phyloP scores from a whole-genome alignment of 108 stramenopile genomes.

The Stephanodiscus triporus region DNA sequence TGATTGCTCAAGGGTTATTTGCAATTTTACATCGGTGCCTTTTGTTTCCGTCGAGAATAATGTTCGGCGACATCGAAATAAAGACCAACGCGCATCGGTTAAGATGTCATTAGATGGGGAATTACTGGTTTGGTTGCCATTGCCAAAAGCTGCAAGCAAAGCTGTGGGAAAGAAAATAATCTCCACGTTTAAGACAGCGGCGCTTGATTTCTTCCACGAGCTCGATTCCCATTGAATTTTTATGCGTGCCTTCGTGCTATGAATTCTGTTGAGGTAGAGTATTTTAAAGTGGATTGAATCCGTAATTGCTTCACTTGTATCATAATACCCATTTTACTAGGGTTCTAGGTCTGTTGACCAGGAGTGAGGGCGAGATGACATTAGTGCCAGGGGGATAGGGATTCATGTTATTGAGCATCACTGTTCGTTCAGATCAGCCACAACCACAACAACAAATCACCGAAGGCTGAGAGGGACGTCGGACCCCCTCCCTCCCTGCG shows the following conservation, averaged over 20 bases:
- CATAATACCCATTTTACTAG: no score
- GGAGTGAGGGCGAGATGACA: no score
- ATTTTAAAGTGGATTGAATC: not conserved
- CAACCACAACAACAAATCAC: no score
- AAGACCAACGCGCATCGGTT: conserved; percentile 12
- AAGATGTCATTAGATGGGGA: conserved; percentile 40
- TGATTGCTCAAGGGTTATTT: conserved; percentile 33
- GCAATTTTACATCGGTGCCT: conserved; percentile 20
- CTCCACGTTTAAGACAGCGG: conserved; percentile 31
- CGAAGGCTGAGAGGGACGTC: no score
- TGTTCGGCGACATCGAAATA: not conserved
- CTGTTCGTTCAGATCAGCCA: no score
- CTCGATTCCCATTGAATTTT: not conserved
- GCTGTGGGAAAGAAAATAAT: conserved; percentile 32
- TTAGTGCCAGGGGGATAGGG: no score
- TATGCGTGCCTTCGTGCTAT: no score
- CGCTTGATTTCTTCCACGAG: conserved; percentile 21
- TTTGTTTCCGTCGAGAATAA: no score
- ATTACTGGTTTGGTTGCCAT: conserved; percentile 44
- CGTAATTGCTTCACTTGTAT: no score
- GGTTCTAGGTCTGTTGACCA: no score
- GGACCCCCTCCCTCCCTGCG: no score
- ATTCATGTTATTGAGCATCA: no score
- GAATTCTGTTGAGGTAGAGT: not conserved
- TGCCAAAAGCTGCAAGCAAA: conserved; percentile 26